phyloP scores from a whole-genome alignment of 805 yeast species.

The Kuraishia ogatae region DNA sequence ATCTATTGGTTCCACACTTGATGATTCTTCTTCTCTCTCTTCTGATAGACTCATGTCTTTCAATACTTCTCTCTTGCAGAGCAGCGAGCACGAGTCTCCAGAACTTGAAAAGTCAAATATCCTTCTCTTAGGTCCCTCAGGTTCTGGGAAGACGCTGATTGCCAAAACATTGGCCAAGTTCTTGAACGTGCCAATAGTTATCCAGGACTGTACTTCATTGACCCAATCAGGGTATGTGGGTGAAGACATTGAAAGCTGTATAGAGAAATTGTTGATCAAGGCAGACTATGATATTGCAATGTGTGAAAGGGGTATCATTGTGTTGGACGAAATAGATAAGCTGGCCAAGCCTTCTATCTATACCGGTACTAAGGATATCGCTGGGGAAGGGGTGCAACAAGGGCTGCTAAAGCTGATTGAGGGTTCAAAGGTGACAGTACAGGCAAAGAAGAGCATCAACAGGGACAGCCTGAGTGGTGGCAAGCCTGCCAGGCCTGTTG shows the following conservation, averaged over 20 bases:
- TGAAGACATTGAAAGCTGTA: conserved; percentile 52
- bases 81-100: conserved; percentile 25
- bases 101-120: conserved; percentile 49
- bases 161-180: conserved; percentile 46
- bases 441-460: conserved; percentile 18
- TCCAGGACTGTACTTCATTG: conserved; percentile 52
- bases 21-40: neutral
- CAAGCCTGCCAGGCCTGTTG: neutral
- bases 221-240: conserved; percentile 64
- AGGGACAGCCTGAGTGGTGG: neutral
- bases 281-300: conserved; percentile 43
- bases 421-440: conserved; percentile 42
- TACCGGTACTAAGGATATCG: conserved; percentile 45
- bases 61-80: conserved; percentile 9
- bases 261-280: conserved; percentile 39
- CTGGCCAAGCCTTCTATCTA: conserved; percentile 38
- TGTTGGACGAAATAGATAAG: conserved; percentile 52
- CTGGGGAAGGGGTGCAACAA: conserved; percentile 63
- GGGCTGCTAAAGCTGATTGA: conserved; percentile 48
- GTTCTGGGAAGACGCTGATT: conserved; percentile 51
- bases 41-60: conserved; percentile 6
- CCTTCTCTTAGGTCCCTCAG: conserved; percentile 50
- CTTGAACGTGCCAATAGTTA: conserved; percentile 47
- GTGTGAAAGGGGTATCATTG: conserved; percentile 50
- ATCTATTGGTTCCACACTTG: neutral